Evolutionary conservation across 768 basidiomycete species (phyloP), one percentile per base, ranked within the genome.

Genomic region (Piloderma croceum): DNA sequence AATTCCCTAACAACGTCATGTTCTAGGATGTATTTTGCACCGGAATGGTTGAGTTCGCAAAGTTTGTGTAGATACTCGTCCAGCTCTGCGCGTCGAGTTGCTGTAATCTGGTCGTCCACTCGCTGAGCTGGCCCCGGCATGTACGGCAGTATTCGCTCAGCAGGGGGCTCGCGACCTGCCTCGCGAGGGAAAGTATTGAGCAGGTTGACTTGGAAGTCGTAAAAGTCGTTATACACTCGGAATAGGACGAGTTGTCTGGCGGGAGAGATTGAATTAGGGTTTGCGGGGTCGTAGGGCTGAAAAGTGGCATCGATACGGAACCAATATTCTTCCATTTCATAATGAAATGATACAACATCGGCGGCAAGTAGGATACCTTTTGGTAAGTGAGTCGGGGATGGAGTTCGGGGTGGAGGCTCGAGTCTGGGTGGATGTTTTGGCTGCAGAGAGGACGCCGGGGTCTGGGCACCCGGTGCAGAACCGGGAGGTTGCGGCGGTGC

Each of bases 161-260:
- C 67, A 21, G 71, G 71, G 7, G 76, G 68, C 24, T 81, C 64
- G 12, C 88, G 77, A 17, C 96, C 96, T 11, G 91, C 96, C 65
- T 99, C 96, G 33, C 75, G 75, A 6, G 93, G 92, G 63, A 93
- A 97, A 0, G 75, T 71, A 34, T 91, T 77, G 46, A 98, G 77
- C 18, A 99, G 76, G 4, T 77, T 69, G 41, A 96, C 85, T 57
- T 99, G 96, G 62, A 97, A 97, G 53, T 93, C 89, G 65, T 94
- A 97, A 62, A 99, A 99, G 62, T 99, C 94, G 53, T 93, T 88
- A 71, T 99, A 99, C 19, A 89, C 81, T 37, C 96, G 79, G 68
- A 94, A 99, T 32, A 98, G 73, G 49, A 91, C 80, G 42, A 98
- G 79, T 24, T 83, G 79, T 50, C 78, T 83, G 10, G 86, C 77